Conservation (phyloP, 805 yeast species). For the Starmerella apis region DNA sequence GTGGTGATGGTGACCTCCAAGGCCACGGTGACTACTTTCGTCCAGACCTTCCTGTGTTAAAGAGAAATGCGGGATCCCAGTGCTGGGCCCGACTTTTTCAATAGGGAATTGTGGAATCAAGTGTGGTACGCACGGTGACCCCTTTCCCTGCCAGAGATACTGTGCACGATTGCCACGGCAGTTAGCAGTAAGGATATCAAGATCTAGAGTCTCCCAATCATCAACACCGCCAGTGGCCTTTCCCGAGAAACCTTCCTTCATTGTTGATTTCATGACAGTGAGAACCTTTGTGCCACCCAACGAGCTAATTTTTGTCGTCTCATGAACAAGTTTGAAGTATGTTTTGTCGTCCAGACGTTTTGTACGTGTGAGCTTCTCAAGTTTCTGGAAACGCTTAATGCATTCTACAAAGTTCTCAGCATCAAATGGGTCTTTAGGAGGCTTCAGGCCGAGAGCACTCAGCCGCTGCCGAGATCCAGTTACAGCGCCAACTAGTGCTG, state of each 20-base stretch:
- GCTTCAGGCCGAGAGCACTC: conserved; percentile 45
- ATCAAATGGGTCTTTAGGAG: conserved; percentile 77
- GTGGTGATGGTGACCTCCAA: background rate
- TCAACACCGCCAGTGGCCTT: conserved; percentile 19
- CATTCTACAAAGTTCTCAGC: conserved; percentile 56
- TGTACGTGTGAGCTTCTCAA: conserved; percentile 43
- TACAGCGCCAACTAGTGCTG: conserved; percentile 71
- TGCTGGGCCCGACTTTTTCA: background rate
- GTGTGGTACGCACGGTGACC: conserved; percentile 19
- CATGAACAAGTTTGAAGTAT: conserved; percentile 38
- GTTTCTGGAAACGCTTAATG: conserved; percentile 69
- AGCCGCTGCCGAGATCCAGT: conserved; percentile 56
- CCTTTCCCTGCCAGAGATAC: conserved; percentile 24
- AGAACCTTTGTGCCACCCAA: conserved; percentile 27
- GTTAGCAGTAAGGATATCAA: conserved; percentile 20
- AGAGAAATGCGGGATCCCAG: conserved; percentile 17
- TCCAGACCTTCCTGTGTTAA: conserved; percentile 3
- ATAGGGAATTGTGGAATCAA: conserved; percentile 6
- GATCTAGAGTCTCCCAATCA: conserved; percentile 25
- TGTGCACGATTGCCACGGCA: conserved; percentile 24
- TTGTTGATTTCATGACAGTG: conserved; percentile 56
- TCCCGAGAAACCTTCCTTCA: conserved; percentile 43
- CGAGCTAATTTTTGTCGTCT: conserved; percentile 38
- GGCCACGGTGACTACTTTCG: background rate
- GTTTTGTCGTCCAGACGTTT: conserved; percentile 51